phyloP scores from a whole-genome alignment of 2,329 filamentous ascomycete species.

The Dothideomycetes sp. region DNA sequence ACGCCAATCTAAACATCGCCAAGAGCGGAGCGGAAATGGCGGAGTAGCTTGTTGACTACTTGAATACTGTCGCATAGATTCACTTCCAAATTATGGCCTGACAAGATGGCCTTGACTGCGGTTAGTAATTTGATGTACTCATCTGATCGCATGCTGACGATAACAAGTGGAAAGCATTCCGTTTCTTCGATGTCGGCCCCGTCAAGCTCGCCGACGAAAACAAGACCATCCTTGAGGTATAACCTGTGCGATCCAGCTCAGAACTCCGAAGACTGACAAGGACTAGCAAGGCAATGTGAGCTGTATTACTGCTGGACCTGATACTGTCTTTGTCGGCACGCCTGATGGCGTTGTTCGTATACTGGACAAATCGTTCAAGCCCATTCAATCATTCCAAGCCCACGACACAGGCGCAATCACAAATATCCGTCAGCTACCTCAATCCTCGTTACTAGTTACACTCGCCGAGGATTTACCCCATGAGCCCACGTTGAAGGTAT shows the following conservation, averaged over 20 bases:
- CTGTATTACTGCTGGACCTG: constrained; percentile 75
- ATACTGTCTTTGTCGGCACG: constrained; percentile 81
- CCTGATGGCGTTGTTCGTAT: constrained; percentile 81
- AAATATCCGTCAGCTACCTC: constrained; percentile 85
- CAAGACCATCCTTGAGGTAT: constrained; percentile 68
- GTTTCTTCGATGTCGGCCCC: constrained; percentile 94
- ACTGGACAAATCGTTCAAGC: constrained; percentile 77
- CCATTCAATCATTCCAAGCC: constrained; percentile 76
- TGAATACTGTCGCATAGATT: not conserved
- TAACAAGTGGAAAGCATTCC: constrained; percentile 90
- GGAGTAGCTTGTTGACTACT: not conserved
- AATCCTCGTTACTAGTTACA: constrained; percentile 77
- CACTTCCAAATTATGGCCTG: constrained; percentile 1
- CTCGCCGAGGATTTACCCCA: constrained; percentile 77
- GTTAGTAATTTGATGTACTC: constrained; percentile 19
- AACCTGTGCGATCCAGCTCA: constrained; percentile 42
- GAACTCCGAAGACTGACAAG: constrained; percentile 12
- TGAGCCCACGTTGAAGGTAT: constrained; percentile 90
- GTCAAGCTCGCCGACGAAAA: constrained; percentile 74
- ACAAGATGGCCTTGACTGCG: constrained; percentile 34
- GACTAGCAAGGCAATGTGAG: constrained; percentile 56
- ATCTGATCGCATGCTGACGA: not conserved
- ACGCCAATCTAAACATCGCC: not conserved
- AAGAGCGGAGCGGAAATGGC: not conserved
- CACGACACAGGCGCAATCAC: constrained; percentile 73